Conservation (phyloP, 2,329 filamentous ascomycete genomes). For the Helotiales sp. region DNA sequence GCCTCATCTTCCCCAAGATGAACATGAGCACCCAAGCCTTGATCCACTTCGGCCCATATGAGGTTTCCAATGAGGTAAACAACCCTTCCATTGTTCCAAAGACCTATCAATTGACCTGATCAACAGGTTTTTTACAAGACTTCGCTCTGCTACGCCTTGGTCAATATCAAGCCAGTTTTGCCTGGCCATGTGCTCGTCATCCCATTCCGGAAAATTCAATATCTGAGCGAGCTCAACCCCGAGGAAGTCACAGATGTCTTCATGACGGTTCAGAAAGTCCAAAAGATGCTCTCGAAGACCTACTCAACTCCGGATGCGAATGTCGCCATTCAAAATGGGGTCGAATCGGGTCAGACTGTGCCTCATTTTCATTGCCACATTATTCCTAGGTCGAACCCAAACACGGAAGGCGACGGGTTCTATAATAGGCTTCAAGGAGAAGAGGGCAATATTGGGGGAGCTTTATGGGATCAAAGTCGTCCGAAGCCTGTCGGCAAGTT, state of each 20-base stretch:
- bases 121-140: conserved; percentile 85
- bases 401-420: conserved; percentile 69
- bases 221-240: conserved; percentile 54
- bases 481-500: conserved; percentile 60
- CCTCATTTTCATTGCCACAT: conserved; percentile 93
- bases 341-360: conserved; percentile 90
- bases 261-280: conserved; percentile 80
- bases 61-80: conserved; percentile 73
- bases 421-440: conserved; percentile 85
- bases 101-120: background rate
- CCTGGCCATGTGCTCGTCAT: conserved; percentile 94
- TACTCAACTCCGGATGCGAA: conserved; percentile 68
- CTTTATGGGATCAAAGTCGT: conserved; percentile 62
- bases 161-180: conserved; percentile 93
- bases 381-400: conserved; percentile 70
- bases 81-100: background rate
- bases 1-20: conserved; percentile 30
- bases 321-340: conserved; percentile 92
- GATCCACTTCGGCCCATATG: conserved; percentile 76
- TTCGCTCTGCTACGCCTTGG: conserved; percentile 79
- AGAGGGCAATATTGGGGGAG: conserved; percentile 79
- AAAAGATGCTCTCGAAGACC: conserved; percentile 70
- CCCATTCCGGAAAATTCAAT: conserved; percentile 69
- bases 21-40: conserved; percentile 39
- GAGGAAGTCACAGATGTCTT: conserved; percentile 73